Conservation (phyloP, 768 basidiomycete genomes). For the Russula sp. region DNA sequence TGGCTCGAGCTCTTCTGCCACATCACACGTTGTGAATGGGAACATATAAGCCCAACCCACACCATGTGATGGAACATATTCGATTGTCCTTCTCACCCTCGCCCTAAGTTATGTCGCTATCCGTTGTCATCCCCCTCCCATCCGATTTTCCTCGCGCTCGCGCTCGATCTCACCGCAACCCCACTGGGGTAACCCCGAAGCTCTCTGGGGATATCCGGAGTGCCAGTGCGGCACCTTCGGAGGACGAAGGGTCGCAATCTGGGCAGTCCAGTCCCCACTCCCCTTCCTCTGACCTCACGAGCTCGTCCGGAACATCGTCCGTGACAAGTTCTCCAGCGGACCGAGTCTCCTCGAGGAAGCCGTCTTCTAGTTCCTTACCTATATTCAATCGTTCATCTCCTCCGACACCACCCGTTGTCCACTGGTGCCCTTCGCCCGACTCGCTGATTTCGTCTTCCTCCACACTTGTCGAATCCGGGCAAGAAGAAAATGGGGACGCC, state of each 20-base stretch:
- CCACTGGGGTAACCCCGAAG: neutral
- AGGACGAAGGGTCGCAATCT: neutral
- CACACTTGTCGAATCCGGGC: constrained; percentile 1
- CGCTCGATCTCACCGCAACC: neutral
- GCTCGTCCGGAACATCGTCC: constrained; percentile 4
- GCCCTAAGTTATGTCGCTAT: constrained; percentile 3
- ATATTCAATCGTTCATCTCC: constrained; percentile 7
- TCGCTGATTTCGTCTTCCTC: constrained; percentile 8
- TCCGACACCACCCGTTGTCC: constrained; percentile 3
- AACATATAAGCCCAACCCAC: constrained; percentile 7
- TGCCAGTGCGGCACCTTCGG: neutral
- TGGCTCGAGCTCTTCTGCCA: constrained; percentile 10
- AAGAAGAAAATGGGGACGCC: neutral
- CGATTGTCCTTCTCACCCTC: neutral
- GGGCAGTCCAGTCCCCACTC: neutral
- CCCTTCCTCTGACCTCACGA: neutral
- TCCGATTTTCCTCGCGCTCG: neutral
- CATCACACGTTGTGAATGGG: neutral
- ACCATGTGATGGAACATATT: neutral
- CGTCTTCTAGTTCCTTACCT: constrained; percentile 9
- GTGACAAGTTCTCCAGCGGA: neutral
- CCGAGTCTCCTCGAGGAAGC: constrained; percentile 3
- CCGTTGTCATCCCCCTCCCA: constrained; percentile 1
- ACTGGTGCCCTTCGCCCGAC: neutral
- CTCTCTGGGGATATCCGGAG: neutral